These are phyloP conservation scores for Chrysoporthe austroafricana DNA, from an alignment of 2,329 filamentous ascomycete genomes.

Conservation along the genomic window DNA sequence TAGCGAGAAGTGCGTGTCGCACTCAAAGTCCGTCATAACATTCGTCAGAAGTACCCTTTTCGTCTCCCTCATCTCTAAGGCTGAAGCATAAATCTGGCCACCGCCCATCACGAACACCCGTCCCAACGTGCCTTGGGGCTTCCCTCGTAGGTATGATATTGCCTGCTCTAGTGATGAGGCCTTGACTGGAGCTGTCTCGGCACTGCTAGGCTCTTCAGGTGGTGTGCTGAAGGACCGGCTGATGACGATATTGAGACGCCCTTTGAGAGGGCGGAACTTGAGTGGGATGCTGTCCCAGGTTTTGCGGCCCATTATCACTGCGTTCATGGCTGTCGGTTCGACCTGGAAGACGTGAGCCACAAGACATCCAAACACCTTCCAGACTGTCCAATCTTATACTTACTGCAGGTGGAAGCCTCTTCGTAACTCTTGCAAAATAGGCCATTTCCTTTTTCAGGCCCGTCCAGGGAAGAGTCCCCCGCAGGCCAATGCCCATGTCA, in stretches of 20 bases:
- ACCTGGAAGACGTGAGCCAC: constrained; percentile 32
- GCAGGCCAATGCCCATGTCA: constrained; percentile 83
- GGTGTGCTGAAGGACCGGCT: constrained; percentile 53
- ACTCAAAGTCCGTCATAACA: constrained; percentile 71
- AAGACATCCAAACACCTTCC: neutral
- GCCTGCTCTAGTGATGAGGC: constrained; percentile 63
- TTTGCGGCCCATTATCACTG: constrained; percentile 96
- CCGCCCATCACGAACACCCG: constrained; percentile 89
- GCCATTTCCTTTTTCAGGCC: constrained; percentile 89
- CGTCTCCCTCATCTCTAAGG: constrained; percentile 62
- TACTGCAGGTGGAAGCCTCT: constrained; percentile 57
- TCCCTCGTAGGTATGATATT: constrained; percentile 49
- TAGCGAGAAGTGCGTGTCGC: constrained; percentile 76
- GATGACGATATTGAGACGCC: constrained; percentile 81
- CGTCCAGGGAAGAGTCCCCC: constrained; percentile 84
- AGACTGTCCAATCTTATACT: neutral
- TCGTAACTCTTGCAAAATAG: constrained; percentile 91
- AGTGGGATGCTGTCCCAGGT: constrained; percentile 91
- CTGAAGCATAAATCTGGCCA: constrained; percentile 78
- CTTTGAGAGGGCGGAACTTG: constrained; percentile 77
- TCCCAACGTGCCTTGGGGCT: constrained; percentile 46
- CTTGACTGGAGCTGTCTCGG: constrained; percentile 57
- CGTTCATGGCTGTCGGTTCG: constrained; percentile 56
- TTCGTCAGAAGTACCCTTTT: constrained; percentile 71
- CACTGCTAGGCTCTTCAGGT: constrained; percentile 24